These are phyloP conservation scores for Lactifluus piperatus DNA, from an alignment of 768 basidiomycete genomes.

Conservation along the genomic window DNA sequence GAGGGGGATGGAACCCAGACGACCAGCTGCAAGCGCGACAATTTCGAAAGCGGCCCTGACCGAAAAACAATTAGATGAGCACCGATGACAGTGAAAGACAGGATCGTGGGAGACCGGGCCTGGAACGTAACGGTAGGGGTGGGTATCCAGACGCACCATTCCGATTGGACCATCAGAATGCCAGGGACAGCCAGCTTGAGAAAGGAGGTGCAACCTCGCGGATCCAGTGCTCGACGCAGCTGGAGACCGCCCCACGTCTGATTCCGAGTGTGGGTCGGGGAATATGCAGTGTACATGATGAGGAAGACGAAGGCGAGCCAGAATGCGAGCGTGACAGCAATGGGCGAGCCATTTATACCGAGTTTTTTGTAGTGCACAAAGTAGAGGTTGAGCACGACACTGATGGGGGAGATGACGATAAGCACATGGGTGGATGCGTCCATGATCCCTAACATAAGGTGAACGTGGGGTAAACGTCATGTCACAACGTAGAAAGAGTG, in stretches of 20 bases:
- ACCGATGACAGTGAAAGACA: not conserved
- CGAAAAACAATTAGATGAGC: not conserved
- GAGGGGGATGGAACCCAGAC: slow-evolving; percentile 54
- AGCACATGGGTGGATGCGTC: slow-evolving; percentile 58
- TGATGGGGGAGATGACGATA: slow-evolving; percentile 55
- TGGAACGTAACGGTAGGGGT: not conserved
- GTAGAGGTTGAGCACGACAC: slow-evolving; percentile 47
- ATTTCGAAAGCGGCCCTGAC: slow-evolving; percentile 75
- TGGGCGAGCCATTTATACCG: slow-evolving; percentile 56
- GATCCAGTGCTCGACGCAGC: slow-evolving; percentile 36
- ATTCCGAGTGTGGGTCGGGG: slow-evolving; percentile 45
- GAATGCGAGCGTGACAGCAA: slow-evolving; percentile 61
- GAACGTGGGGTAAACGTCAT: not conserved
- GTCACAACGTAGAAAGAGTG: not conserved
- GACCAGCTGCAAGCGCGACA: slow-evolving; percentile 68
- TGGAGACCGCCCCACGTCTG: slow-evolving; percentile 58
- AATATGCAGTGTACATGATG: slow-evolving; percentile 39
- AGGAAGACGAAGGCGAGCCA: slow-evolving; percentile 58
- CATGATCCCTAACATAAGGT: slow-evolving; percentile 68
- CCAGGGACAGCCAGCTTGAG: slow-evolving; percentile 66
- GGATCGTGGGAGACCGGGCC: not conserved
- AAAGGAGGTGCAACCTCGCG: slow-evolving; percentile 45
- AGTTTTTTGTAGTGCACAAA: slow-evolving; percentile 59
- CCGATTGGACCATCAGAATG: slow-evolving; percentile 71
- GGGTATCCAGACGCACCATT: slow-evolving; percentile 45